Conservation (phyloP, 495 filamentous ascomycete species). For the Penicillium steckii region DNA sequence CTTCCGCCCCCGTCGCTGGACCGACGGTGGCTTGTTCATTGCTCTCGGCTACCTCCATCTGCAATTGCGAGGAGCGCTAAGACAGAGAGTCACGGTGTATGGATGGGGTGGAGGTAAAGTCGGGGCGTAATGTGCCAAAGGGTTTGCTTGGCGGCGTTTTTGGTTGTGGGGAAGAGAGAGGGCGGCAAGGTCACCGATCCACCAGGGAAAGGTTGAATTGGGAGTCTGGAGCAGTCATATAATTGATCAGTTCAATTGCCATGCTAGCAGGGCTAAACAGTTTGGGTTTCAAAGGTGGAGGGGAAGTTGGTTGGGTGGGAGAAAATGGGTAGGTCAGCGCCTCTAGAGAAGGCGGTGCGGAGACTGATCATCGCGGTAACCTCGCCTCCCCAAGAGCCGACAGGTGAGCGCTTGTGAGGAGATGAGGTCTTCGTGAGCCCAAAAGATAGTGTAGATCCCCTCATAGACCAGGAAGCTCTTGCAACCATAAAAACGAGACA, state of each 20-base stretch:
- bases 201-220: constrained; percentile 4
- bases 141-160: constrained; percentile 13
- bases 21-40: constrained; percentile 38
- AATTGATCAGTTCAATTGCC: constrained; percentile 29
- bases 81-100: constrained; percentile 1
- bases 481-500: neutral
- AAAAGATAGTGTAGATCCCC: constrained; percentile 6
- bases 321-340: constrained; percentile 23
- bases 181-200: constrained; percentile 22
- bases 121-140: constrained; percentile 2
- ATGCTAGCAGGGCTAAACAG: constrained; percentile 13
- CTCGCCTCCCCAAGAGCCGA: constrained; percentile 37
- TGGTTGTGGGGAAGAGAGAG: constrained; percentile 20
- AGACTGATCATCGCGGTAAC: constrained; percentile 44
- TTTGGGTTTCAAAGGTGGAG: constrained; percentile 5
- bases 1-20: constrained; percentile 32
- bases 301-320: constrained; percentile 22
- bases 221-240: constrained; percentile 16
- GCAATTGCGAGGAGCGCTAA: neutral
- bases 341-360: constrained; percentile 49
- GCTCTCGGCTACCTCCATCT: constrained; percentile 46
- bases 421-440: constrained; percentile 24
- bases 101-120: constrained; percentile 1
- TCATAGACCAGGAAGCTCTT: neutral
- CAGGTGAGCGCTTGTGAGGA: constrained; percentile 21